Conservation (phyloP, 352 stramenopile genomes). For the Globisporangium alternatum region DNA sequence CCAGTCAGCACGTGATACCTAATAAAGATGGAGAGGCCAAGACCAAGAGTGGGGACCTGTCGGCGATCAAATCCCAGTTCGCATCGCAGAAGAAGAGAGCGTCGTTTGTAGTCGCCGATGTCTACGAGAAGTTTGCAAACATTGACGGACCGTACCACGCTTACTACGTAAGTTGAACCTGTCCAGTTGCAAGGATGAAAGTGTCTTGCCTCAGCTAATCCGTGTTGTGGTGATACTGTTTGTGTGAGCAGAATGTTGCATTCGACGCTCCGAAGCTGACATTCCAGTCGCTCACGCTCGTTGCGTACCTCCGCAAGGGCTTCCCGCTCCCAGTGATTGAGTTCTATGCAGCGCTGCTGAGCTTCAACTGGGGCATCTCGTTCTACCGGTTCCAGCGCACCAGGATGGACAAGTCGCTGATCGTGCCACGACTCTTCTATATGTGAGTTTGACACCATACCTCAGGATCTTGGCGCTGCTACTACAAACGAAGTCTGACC, state of each 20-base stretch:
- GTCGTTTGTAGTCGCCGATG: conserved; percentile 13
- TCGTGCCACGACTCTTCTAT: conserved; percentile 40
- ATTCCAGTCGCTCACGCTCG: conserved; percentile 38
- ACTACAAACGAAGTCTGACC: no score
- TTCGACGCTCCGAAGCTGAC: conserved; percentile 38
- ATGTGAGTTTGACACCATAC: conserved; percentile 20
- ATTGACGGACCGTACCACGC: conserved; percentile 38
- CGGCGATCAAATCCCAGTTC: not conserved
- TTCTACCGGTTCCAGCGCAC: conserved; percentile 51
- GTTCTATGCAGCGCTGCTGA: conserved; percentile 37
- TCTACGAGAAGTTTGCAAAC: conserved; percentile 26
- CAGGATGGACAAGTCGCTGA: conserved; percentile 24
- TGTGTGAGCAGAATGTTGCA: conserved; percentile 16
- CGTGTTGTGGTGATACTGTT: not conserved
- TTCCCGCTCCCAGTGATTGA: conserved; percentile 38
- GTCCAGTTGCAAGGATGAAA: not conserved
- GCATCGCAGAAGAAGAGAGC: conserved; percentile 7
- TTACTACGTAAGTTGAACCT: conserved; percentile 29
- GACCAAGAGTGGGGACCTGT: not conserved
- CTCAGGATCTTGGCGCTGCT: no score
- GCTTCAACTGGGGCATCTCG: conserved; percentile 43
- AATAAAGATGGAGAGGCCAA: not conserved
- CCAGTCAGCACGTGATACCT: not conserved
- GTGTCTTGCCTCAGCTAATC: not conserved
- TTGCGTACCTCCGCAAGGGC: conserved; percentile 34